These are phyloP conservation scores for Rhodotorula kratochvilovae DNA, from an alignment of 768 basidiomycete species.

Conservation along the genomic window DNA sequence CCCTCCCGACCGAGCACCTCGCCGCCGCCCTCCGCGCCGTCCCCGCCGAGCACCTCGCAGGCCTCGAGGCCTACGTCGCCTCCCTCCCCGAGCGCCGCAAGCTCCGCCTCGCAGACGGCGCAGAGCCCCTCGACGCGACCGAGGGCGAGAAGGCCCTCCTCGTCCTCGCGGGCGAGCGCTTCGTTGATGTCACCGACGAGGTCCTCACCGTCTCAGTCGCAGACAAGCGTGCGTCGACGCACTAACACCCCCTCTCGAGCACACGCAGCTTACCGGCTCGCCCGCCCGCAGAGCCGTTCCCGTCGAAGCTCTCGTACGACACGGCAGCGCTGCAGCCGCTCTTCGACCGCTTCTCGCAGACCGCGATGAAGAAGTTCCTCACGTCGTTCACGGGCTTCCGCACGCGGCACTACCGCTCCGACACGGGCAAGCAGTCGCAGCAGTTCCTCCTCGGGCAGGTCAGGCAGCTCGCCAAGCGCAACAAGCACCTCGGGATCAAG, in stretches of 20 bases:
- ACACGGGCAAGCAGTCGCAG: conserved; percentile 49
- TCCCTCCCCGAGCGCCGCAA: conserved; percentile 32
- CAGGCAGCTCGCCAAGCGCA: conserved; percentile 41
- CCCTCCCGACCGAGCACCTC: not conserved
- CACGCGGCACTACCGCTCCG: conserved; percentile 50
- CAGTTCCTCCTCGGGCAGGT: conserved; percentile 48
- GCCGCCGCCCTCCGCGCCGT: not conserved
- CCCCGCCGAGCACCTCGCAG: not conserved
- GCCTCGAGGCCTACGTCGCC: conserved; percentile 34
- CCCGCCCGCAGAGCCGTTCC: conserved; percentile 23
- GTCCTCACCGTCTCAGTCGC: not conserved
- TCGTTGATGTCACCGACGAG: conserved; percentile 42
- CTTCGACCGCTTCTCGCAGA: conserved; percentile 27
- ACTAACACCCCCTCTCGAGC: too few species aligned
- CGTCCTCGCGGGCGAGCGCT: conserved; percentile 21
- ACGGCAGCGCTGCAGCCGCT: conserved; percentile 16
- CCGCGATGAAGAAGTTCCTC: conserved; percentile 36
- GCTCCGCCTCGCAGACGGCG: conserved; percentile 19
- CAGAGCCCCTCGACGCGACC: conserved; percentile 22
- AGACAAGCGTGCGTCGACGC: conserved; percentile 15
- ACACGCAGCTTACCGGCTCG: not conserved
- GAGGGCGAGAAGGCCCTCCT: conserved; percentile 43
- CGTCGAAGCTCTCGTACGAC: conserved; percentile 24
- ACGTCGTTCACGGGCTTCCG: conserved; percentile 43
- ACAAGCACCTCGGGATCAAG: conserved; percentile 32